A percentile compares a stretch with the other conserved stretches of the same genome.
These are phyloP conservation scores for Yamadazyma conglobata DNA, from an alignment of 1,139 yeast species.

Conservation along the genomic window DNA sequence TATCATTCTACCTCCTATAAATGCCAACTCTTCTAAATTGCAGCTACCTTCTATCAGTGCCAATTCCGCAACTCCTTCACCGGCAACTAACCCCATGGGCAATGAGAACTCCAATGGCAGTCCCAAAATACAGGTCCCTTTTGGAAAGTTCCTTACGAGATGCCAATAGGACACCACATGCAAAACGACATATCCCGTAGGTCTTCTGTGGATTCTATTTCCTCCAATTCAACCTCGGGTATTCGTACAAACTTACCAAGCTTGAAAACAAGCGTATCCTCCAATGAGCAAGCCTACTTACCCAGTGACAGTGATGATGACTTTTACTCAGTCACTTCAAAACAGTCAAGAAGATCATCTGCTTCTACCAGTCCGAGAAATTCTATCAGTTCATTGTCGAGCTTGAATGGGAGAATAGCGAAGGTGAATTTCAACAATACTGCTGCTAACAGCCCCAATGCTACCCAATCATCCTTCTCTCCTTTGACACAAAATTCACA, in stretches of 20 bases:
- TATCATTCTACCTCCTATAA: constrained; percentile 14
- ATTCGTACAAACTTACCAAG: constrained; percentile 27
- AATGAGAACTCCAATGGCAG: constrained; percentile 18
- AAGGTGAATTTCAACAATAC: constrained; percentile 16
- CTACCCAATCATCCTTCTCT: constrained; percentile 1
- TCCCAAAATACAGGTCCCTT: constrained; percentile 44
- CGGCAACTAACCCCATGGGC: constrained; percentile 13
- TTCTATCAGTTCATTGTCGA: constrained; percentile 43
- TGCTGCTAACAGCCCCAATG: too few species aligned
- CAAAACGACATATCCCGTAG: constrained; percentile 23
- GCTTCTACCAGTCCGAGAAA: constrained; percentile 42
- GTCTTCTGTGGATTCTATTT: constrained; percentile 35
- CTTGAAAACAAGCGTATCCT: constrained; percentile 24
- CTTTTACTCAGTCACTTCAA: constrained; percentile 30
- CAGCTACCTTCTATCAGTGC: constrained; percentile 8
- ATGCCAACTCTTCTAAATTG: background rate
- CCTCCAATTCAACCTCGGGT: constrained; percentile 19
- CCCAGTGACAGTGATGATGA: constrained; percentile 42
- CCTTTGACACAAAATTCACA: constrained; percentile 1
- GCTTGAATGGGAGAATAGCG: constrained; percentile 43
- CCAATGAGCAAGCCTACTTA: constrained; percentile 17
- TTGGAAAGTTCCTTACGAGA: constrained; percentile 52
- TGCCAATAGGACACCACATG: constrained; percentile 29
- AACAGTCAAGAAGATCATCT: constrained; percentile 20
- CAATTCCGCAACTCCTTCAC: constrained; percentile 11